These are phyloP conservation scores for Hemileia vastatrix DNA, from an alignment of 1,284 basidiomycete genomes.

Conservation along the genomic window DNA sequence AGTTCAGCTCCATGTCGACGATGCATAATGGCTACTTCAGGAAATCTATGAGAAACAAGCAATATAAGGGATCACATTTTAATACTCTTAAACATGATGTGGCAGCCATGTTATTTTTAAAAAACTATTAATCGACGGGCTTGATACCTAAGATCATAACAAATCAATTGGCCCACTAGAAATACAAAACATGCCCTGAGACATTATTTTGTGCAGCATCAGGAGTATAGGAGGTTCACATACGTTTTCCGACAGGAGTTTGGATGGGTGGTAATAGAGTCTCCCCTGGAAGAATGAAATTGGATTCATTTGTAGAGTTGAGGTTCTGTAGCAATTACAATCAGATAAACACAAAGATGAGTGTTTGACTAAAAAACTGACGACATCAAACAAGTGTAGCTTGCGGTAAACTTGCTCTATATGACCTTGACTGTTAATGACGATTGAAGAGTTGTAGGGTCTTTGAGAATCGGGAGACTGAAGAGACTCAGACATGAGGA, in stretches of 20 bases:
- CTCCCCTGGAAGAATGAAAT: conserved; percentile 5
- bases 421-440: conserved; percentile 33
- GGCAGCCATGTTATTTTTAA: background rate
- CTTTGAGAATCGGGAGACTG: conserved; percentile 20
- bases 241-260: conserved; percentile 6
- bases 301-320: conserved; percentile 4
- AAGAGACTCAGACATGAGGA: background rate
- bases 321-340: background rate
- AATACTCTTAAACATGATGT: too few relatives aligned
- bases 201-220: background rate
- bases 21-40: conserved; percentile 23
- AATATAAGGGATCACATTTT: background rate
- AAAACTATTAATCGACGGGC: background rate
- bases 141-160: conserved; percentile 22
- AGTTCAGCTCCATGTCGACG: conserved; percentile 35
- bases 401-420: conserved; percentile 37
- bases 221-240: background rate
- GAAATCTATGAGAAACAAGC: background rate
- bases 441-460: conserved; percentile 42
- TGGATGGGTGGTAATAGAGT: background rate
- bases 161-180: conserved; percentile 17
- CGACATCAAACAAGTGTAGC: conserved; percentile 19
- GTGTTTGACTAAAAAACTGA: background rate
- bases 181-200: background rate
- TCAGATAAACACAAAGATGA: too few relatives aligned